These are phyloP conservation scores for Vitis hybrid DNA, from an alignment of 177 flowering plant genomes.

Conservation along the genomic window DNA sequence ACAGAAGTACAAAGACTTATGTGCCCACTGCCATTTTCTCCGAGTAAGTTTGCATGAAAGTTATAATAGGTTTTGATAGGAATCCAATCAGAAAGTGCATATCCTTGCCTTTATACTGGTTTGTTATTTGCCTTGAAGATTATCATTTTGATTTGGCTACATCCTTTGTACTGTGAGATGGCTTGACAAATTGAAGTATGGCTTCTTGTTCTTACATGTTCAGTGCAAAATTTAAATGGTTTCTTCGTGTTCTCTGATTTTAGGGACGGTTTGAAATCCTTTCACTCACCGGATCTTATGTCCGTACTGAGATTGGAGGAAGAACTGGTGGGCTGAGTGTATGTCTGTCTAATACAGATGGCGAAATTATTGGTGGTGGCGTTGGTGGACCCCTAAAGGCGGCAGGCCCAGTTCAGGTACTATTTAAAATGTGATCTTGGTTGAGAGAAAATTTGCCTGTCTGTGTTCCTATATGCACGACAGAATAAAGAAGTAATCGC, in stretches of 20 bases:
- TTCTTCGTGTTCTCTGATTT: constrained; percentile 8
- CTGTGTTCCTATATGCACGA: too few relatives aligned
- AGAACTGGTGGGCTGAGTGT: constrained; percentile 84
- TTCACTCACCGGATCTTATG: constrained; percentile 81
- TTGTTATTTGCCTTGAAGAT: background rate
- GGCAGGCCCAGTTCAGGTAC: constrained; percentile 91
- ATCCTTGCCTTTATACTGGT: too few relatives aligned
- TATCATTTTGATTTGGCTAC: background rate
- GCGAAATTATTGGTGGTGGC: constrained; percentile 88
- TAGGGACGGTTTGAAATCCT: constrained; percentile 90
- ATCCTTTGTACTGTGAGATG: background rate
- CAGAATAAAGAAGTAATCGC: too few relatives aligned
- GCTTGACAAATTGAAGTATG: background rate
- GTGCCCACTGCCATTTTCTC: too few relatives aligned
- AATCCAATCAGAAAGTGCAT: background rate
- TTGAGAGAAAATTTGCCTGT: too few relatives aligned
- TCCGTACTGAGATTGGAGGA: constrained; percentile 66
- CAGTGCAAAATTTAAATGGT: too few relatives aligned
- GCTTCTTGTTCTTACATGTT: too few relatives aligned
- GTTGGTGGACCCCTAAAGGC: constrained; percentile 81
- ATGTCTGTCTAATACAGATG: constrained; percentile 71
- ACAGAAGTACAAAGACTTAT: too few relatives aligned
- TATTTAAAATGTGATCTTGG: background rate
- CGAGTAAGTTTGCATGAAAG: too few relatives aligned
- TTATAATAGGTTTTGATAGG: background rate